Percentiles rank a stretch among this genome's conserved stretches.
These are phyloP conservation scores for Gaertneriomyces semiglobifer DNA, from an alignment of 192 early-diverging fungal species.

Conservation along the genomic window DNA sequence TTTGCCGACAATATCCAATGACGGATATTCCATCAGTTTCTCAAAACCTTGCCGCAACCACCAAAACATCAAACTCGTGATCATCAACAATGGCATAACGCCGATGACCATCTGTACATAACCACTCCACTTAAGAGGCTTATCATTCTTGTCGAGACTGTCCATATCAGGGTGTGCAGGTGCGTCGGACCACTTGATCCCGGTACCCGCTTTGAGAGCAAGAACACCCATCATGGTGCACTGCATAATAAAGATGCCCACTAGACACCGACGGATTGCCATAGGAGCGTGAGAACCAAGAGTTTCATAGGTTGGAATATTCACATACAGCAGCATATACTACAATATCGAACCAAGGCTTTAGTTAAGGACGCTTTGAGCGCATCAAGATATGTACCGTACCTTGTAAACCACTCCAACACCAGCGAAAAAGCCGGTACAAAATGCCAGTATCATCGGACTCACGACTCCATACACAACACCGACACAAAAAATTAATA, in stretches of 20 bases:
- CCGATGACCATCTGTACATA: conserved; percentile 48
- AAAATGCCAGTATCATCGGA: conserved; percentile 53
- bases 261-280: conserved; percentile 46
- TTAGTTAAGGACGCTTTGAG: background rate
- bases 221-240: conserved; percentile 53
- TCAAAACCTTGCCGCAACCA: conserved; percentile 51
- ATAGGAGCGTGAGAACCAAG: conserved; percentile 42
- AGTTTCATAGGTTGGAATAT: conserved; percentile 53
- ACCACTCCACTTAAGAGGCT: conserved; percentile 19
- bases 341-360: background rate
- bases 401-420: conserved; percentile 52
- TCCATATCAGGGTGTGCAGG: conserved; percentile 1
- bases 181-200: background rate
- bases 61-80: conserved; percentile 38
- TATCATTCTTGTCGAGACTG: background rate
- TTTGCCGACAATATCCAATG: conserved; percentile 46
- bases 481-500: conserved; percentile 51
- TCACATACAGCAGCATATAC: conserved; percentile 54
- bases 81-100: conserved; percentile 41
- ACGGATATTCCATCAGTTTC: conserved; percentile 40
- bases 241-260: conserved; percentile 51
- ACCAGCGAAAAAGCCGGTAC: conserved; percentile 43
- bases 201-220: conserved; percentile 39
- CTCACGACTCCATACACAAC: conserved; percentile 46
- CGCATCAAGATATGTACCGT: background rate